A percentile compares a stretch with the other conserved stretches of the same genome.
Conservation (phyloP, 805 yeast genomes). For the Starmerella potacharoeniae region DNA sequence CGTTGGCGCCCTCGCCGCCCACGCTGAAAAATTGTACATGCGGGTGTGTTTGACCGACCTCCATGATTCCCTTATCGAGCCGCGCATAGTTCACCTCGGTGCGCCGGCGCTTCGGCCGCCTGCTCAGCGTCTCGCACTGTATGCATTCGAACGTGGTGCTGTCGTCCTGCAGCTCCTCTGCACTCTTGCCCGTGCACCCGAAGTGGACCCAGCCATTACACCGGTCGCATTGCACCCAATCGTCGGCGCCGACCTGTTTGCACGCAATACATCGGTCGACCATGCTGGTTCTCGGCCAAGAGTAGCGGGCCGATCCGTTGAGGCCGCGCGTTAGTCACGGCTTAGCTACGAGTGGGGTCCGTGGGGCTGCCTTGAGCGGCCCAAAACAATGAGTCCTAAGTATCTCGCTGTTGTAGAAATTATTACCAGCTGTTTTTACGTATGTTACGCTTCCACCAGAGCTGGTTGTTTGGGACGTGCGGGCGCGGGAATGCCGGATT, state of each 20-base stretch:
- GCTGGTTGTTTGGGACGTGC: not conserved
- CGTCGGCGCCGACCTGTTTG: slow-evolving; percentile 1
- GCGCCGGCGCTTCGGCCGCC: slow-evolving; percentile 39
- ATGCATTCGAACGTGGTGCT: slow-evolving; percentile 40
- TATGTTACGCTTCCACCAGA: too few relatives aligned
- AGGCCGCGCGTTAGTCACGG: too few relatives aligned
- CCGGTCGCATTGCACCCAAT: slow-evolving; percentile 49
- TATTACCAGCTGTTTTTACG: too few relatives aligned
- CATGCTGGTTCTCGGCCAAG: not conserved
- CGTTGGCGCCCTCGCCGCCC: slow-evolving; percentile 23
- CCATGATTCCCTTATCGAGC: slow-evolving; percentile 48
- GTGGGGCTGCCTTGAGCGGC: too few relatives aligned
- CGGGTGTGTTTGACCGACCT: slow-evolving; percentile 13
- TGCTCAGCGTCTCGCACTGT: slow-evolving; percentile 37
- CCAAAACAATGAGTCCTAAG: too few relatives aligned
- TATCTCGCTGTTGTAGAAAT: too few relatives aligned
- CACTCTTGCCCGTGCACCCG: slow-evolving; percentile 35
- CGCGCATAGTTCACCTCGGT: slow-evolving; percentile 67
- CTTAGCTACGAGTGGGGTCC: too few relatives aligned
- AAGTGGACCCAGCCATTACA: slow-evolving; percentile 48
- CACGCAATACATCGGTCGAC: slow-evolving; percentile 4
- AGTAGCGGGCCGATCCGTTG: too few relatives aligned
- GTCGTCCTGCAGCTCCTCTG: slow-evolving; percentile 27
- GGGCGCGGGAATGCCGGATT: not conserved
- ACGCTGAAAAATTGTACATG: slow-evolving; percentile 13